Conservation (phyloP, 768 basidiomycete species). For the Ramaria sp. region DNA sequence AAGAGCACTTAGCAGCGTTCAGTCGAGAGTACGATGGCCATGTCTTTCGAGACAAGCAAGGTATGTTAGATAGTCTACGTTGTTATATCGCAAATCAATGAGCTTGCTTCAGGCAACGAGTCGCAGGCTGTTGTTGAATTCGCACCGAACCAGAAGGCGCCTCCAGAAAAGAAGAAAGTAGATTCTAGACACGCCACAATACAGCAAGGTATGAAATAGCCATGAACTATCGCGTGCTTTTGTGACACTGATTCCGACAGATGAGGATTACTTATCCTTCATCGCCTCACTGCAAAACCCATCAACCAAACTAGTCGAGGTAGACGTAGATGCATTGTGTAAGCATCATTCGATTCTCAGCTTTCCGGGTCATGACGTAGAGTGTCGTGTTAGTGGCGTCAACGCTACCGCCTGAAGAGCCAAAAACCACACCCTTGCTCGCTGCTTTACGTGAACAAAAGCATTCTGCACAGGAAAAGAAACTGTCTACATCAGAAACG, state of each 20-base stretch:
- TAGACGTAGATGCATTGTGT: slow-evolving; percentile 58
- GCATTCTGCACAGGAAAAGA: slow-evolving; percentile 54
- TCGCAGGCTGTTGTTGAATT: slow-evolving; percentile 87
- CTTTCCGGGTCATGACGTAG: not conserved
- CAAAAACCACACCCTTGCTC: slow-evolving; percentile 84
- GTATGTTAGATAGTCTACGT: slow-evolving; percentile 34
- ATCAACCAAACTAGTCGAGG: slow-evolving; percentile 36
- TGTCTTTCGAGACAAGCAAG: slow-evolving; percentile 82
- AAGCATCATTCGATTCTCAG: slow-evolving; percentile 14
- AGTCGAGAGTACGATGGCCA: slow-evolving; percentile 86
- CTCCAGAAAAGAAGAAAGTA: slow-evolving; percentile 60
- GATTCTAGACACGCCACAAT: slow-evolving; percentile 83
- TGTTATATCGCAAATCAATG: not conserved
- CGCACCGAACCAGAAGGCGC: slow-evolving; percentile 84
- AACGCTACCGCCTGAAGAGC: slow-evolving; percentile 44
- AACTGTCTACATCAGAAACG: slow-evolving; percentile 30
- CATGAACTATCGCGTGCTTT: not conserved
- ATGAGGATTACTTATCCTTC: slow-evolving; percentile 80
- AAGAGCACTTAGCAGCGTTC: slow-evolving; percentile 62
- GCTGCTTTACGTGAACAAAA: slow-evolving; percentile 56
- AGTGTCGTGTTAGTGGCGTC: slow-evolving; percentile 42
- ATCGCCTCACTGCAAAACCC: slow-evolving; percentile 56
- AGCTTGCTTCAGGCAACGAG: slow-evolving; percentile 58
- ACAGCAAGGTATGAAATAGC: slow-evolving; percentile 57
- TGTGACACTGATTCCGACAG: slow-evolving; percentile 25